Percentiles rank a stretch among this genome's conserved stretches.
Evolutionary conservation across 148 eudicot genomes (phyloP).

Genomic region (Fagopyrum esculentum): DNA sequence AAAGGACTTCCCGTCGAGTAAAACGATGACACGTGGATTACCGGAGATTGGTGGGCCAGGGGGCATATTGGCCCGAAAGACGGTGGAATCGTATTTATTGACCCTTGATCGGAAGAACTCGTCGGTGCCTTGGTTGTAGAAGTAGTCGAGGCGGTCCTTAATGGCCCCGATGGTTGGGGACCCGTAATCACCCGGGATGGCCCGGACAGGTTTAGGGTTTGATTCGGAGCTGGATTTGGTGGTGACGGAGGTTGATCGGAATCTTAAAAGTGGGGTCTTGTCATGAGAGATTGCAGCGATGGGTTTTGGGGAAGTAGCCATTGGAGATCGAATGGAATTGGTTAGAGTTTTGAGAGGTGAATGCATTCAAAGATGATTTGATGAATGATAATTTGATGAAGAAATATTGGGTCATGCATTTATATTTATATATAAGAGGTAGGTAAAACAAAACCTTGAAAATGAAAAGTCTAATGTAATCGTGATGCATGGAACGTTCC

Average conservation of each 20-base stretch:
- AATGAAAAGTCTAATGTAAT: too few species aligned
- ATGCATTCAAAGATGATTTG: neutral
- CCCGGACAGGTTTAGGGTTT: neutral
- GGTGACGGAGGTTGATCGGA: slow-evolving; percentile 7
- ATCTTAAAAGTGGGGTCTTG: neutral
- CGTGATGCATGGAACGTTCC: too few species aligned
- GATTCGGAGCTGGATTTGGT: neutral
- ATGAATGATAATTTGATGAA: neutral
- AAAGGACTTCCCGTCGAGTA: slow-evolving; percentile 50
- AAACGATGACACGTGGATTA: slow-evolving; percentile 43
- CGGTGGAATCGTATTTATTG: slow-evolving; percentile 44
- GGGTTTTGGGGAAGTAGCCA: neutral
- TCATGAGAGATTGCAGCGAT: neutral
- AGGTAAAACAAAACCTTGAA: too few species aligned
- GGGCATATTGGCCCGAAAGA: slow-evolving; percentile 64
- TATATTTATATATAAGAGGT: too few species aligned
- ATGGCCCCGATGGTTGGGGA: neutral
- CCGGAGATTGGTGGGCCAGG: slow-evolving; percentile 55
- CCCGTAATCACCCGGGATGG: slow-evolving; percentile 3
- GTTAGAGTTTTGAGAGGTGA: neutral
- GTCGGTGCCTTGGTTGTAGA: slow-evolving; percentile 25
- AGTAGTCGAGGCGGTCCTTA: slow-evolving; percentile 7
- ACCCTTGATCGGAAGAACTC: slow-evolving; percentile 43
- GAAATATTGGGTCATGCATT: neutral
- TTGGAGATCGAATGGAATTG: neutral